phyloP scores from a whole-genome alignment of 495 filamentous ascomycete genomes.

The Patellaria atrata region DNA sequence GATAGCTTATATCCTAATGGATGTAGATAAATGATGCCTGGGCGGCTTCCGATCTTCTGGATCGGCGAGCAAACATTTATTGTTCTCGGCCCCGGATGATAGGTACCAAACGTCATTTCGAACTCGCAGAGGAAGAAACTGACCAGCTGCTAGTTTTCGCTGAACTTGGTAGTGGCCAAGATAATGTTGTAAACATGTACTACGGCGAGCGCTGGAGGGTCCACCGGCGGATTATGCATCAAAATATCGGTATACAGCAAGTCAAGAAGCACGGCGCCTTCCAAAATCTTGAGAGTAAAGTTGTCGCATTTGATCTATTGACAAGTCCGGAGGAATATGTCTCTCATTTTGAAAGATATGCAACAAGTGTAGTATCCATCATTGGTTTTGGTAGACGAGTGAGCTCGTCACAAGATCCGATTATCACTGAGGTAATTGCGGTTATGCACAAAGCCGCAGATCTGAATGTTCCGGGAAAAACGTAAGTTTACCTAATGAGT shows the following conservation, averaged over 20 bases:
- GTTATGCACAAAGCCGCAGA: constrained; percentile 27
- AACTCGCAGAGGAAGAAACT: no score
- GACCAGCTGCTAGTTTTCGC: no score
- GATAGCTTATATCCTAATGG: no score
- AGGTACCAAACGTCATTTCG: no score
- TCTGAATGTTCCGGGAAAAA: constrained; percentile 38
- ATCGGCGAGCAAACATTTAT: constrained; percentile 43
- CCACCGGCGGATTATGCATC: constrained; percentile 47
- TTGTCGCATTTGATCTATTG: constrained; percentile 29
- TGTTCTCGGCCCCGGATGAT: constrained; percentile 32
- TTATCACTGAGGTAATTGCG: constrained; percentile 34
- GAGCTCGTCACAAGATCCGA: no score
- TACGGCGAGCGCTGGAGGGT: constrained; percentile 45
- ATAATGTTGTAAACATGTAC: constrained; percentile 45
- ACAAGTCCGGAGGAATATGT: constrained; percentile 28
- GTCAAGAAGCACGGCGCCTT: constrained; percentile 43
- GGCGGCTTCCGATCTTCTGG: constrained; percentile 37
- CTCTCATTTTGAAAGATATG: constrained; percentile 31
- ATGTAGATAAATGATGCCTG: constrained; percentile 52
- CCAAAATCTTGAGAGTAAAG: constrained; percentile 41
- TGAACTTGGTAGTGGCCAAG: constrained; percentile 45
- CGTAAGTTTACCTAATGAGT: no score
- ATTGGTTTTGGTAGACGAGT: constrained; percentile 30
- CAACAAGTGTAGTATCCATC: constrained; percentile 32
- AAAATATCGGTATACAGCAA: constrained; percentile 45